A percentile compares a stretch with the other conserved stretches of the same genome.
These are phyloP conservation scores for Colletotrichum navitas DNA, from an alignment of 2,329 filamentous ascomycete species.

Conservation along the genomic window DNA sequence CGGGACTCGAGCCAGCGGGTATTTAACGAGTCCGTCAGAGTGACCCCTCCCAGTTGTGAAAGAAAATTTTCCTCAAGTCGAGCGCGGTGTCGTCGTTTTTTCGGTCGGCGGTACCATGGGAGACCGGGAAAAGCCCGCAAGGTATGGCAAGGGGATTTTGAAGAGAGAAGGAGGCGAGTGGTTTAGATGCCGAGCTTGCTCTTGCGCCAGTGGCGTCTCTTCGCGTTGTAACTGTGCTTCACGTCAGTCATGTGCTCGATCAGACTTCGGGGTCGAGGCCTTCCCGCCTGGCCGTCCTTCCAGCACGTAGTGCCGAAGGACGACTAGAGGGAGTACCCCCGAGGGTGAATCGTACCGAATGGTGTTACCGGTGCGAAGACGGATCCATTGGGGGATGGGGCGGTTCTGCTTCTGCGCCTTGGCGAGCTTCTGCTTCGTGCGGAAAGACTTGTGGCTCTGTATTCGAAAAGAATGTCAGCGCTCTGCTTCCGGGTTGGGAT, in stretches of 20 bases:
- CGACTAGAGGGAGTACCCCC: background rate
- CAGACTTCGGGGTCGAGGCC: background rate
- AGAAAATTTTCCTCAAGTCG: slow-evolving; percentile 37
- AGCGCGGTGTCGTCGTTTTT: slow-evolving; percentile 34
- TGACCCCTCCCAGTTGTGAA: slow-evolving; percentile 30
- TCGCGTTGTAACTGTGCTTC: slow-evolving; percentile 92
- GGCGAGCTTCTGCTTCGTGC: slow-evolving; percentile 99
- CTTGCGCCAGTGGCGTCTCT: slow-evolving; percentile 99
- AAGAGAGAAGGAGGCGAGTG: slow-evolving; percentile 60
- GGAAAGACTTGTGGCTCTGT: slow-evolving; percentile 99
- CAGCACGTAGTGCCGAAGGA: background rate
- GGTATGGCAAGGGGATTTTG: slow-evolving; percentile 45
- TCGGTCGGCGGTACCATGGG: slow-evolving; percentile 38
- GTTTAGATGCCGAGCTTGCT: slow-evolving; percentile 98
- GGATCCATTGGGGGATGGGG: slow-evolving; percentile 99
- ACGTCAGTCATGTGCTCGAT: slow-evolving; percentile 12
- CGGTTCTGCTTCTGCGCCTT: slow-evolving; percentile 99
- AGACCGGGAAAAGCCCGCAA: slow-evolving; percentile 44
- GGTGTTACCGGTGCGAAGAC: slow-evolving; percentile 97
- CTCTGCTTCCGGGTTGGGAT: slow-evolving; percentile 11
- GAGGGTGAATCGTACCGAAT: slow-evolving; percentile 82
- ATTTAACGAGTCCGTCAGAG: slow-evolving; percentile 31
- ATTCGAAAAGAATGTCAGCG: slow-evolving; percentile 32
- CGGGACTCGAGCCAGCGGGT: slow-evolving; percentile 37
- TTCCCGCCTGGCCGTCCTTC: background rate